phyloP scores from a whole-genome alignment of 169 alveolate species.

The Eimeria zaria region DNA sequence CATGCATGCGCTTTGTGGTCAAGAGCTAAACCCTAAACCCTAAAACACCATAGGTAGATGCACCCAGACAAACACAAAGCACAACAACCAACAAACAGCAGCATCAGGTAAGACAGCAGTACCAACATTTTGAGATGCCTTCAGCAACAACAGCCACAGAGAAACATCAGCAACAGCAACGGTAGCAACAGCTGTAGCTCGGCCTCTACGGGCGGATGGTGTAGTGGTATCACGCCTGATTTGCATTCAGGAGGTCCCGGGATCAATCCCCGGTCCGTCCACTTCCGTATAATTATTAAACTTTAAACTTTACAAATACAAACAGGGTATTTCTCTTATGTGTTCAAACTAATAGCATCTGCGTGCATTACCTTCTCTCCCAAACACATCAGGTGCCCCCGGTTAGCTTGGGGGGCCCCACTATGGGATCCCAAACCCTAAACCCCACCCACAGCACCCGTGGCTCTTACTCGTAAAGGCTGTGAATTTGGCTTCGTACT shows the following conservation, averaged over 20 bases:
- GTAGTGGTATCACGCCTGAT: constrained; percentile 93
- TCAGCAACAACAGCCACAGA: neutral
- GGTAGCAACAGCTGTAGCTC: neutral
- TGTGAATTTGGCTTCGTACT: neutral
- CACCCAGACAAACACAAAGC: neutral
- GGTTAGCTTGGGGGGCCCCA: too few species aligned
- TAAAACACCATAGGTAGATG: neutral
- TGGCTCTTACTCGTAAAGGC: constrained; percentile 42
- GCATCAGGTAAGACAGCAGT: too few species aligned
- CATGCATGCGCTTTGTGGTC: neutral
- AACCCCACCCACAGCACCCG: neutral
- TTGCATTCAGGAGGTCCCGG: constrained; percentile 94
- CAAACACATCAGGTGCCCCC: too few species aligned
- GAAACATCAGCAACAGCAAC: neutral
- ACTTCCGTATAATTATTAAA: too few species aligned
- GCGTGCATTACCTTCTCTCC: too few species aligned
- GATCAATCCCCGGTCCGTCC: constrained; percentile 94
- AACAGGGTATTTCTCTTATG: too few species aligned
- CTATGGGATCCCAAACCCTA: neutral
- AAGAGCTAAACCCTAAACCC: neutral
- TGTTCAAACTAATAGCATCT: too few species aligned
- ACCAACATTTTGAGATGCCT: too few species aligned
- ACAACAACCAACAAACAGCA: neutral
- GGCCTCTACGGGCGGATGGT: constrained; percentile 85
- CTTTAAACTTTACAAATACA: too few species aligned